Evolutionary conservation across 2,329 filamentous ascomycete species (phyloP).

Genomic region (Emergomyces orientalis): DNA sequence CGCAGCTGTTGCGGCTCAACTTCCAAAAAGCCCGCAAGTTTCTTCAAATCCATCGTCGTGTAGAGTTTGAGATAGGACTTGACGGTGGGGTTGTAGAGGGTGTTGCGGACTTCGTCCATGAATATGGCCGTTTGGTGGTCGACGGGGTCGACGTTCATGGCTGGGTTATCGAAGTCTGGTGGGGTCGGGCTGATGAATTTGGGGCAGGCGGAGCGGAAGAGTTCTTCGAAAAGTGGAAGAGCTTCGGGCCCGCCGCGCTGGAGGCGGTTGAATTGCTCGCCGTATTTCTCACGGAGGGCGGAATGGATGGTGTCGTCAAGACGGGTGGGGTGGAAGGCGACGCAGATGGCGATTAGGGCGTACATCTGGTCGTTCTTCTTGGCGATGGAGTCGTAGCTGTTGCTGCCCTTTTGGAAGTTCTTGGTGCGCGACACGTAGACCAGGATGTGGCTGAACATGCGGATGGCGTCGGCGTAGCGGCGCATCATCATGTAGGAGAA

Average conservation of each 20-base stretch:
- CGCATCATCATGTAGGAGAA: constrained; percentile 99
- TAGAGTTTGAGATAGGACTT: constrained; percentile 98
- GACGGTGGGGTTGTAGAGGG: constrained; percentile 94
- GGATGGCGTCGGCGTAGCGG: constrained; percentile 96
- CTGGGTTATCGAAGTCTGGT: constrained; percentile 94
- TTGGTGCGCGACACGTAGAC: constrained; percentile 98
- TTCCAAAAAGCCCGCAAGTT: constrained; percentile 93
- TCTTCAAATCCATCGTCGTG: constrained; percentile 98
- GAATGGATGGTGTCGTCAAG: constrained; percentile 99
- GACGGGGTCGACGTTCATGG: constrained; percentile 89
- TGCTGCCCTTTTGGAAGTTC: constrained; percentile 97
- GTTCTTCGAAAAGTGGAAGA: constrained; percentile 93
- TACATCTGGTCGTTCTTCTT: constrained; percentile 99
- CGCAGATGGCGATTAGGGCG: constrained; percentile 95
- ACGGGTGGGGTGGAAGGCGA: constrained; percentile 92
- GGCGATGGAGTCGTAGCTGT: constrained; percentile 88
- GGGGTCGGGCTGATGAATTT: constrained; percentile 98
- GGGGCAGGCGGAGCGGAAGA: constrained; percentile 95
- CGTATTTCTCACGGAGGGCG: constrained; percentile 95
- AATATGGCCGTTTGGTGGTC: constrained; percentile 97
- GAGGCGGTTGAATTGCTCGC: constrained; percentile 92
- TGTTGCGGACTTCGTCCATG: constrained; percentile 99
- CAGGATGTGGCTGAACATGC: constrained; percentile 99
- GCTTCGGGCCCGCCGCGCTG: constrained; percentile 93
- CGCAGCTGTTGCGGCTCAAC: constrained; percentile 93